These are phyloP conservation scores for Sporisorium exsertum DNA, from an alignment of 1,284 basidiomycete species.

Conservation along the genomic window DNA sequence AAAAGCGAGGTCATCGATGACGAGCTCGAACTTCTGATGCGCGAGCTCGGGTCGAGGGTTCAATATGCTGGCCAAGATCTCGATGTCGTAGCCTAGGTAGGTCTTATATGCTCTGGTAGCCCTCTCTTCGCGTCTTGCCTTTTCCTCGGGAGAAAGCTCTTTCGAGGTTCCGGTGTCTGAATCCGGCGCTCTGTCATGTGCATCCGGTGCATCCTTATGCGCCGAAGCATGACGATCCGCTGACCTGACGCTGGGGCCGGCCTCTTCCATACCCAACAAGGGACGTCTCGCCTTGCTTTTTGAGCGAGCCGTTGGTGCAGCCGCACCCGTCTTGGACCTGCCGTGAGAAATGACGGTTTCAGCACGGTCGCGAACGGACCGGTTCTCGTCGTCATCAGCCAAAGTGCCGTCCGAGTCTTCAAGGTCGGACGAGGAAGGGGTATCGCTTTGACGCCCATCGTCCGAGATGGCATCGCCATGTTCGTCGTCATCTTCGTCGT, in stretches of 20 bases:
- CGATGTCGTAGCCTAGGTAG: conserved; percentile 82
- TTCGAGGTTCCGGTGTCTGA: conserved; percentile 43
- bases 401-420: conserved; percentile 47
- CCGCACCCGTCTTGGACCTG: conserved; percentile 24
- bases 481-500: conserved; percentile 46
- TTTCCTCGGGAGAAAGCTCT: conserved; percentile 44
- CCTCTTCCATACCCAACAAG: conserved; percentile 29
- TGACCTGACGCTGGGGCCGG: conserved; percentile 27
- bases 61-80: conserved; percentile 84
- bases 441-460: conserved; percentile 36
- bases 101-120: conserved; percentile 70
- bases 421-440: conserved; percentile 42
- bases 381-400: conserved; percentile 43
- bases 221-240: conserved; percentile 22
- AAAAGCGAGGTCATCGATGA: conserved; percentile 92
- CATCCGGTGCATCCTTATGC: conserved; percentile 19
- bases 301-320: conserved; percentile 13
- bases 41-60: conserved; percentile 83
- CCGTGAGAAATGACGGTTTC: conserved; percentile 33
- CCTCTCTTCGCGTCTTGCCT: conserved; percentile 39
- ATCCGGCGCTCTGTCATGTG: conserved; percentile 33
- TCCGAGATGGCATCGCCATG: conserved; percentile 18
- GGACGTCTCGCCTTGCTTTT: conserved; percentile 33
- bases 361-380: conserved; percentile 24
- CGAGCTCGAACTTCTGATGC: conserved; percentile 92